Evolutionary conservation across 2,329 filamentous ascomycete genomes (phyloP), one percentile per base, ranked within the genome.

Genomic region (Aspergillus piperis): DNA sequence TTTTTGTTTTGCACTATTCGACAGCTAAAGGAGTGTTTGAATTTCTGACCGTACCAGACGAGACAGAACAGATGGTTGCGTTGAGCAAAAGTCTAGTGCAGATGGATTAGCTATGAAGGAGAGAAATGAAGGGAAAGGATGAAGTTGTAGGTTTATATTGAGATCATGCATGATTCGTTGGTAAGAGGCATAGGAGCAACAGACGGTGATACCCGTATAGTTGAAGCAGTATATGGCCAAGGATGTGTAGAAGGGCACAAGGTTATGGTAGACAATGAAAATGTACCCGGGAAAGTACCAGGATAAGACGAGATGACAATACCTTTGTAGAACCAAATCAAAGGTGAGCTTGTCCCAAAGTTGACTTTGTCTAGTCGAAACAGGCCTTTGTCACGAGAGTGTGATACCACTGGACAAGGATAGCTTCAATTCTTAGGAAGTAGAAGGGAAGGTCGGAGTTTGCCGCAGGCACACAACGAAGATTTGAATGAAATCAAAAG

Each of bases 21-120:
- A 64, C 57, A 66, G 57, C 61, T 59, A 57, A 64, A 68, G 41
- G 62, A 66, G 52, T 61, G 65, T 6, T 50, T 53, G 30, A 49
- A 54, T 50, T 66, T 68, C 68, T 68, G 68, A 71, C 66, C 72
- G 73, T 76, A 66, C 73, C 73, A 66, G 73, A 75, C 73, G 73
- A 68, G 61, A 69, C 65, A 69, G 64, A 69, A 57, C 52, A 61
- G 27, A 58, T 52, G 54, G 11, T 32, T 60, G 50, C 13, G 15
- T 53, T 54, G 30, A 57, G 41, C 11, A 42, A 56, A 54, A 50
- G 27, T 32, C 55, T 51, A 41, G 13, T 61, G 48, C 42, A 17
- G 8, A 36, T 27, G 23, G 47, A 36, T 57, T 60, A 59, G 56
- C 51, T 11, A n/a, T 25, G 7, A 23, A 8, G n/a, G 10, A 25